Conservation (phyloP, 108 stramenopile species). For the Fragilaria radians region DNA sequence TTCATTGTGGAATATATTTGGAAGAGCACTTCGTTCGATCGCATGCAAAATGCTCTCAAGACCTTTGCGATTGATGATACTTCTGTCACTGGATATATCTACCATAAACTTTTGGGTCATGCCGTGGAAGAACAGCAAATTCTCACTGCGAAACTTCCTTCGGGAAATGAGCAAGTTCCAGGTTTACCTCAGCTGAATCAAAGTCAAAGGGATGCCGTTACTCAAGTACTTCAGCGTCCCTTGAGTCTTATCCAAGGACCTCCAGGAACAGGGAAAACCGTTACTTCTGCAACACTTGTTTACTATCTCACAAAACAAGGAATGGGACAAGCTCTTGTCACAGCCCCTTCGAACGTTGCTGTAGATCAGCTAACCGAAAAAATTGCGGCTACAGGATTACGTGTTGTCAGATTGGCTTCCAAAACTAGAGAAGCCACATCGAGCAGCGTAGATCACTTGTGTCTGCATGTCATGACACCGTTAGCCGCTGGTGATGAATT, state of each 20-base stretch:
- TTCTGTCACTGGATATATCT: conserved; percentile 94
- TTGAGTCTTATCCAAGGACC: conserved; percentile 87
- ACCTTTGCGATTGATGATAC: conserved; percentile 98
- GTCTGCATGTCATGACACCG: conserved; percentile 89
- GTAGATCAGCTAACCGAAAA: conserved; percentile 96
- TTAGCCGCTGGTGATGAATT: conserved; percentile 85
- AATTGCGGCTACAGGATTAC: conserved; percentile 91
- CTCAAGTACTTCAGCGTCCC: conserved; percentile 86
- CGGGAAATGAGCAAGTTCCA: conserved; percentile 70
- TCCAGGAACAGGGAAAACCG: conserved; percentile 69
- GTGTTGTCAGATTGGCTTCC: conserved; percentile 90
- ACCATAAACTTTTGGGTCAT: conserved; percentile 95
- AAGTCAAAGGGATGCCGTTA: conserved; percentile 90
- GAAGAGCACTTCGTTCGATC: conserved; percentile 93
- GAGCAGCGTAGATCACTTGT: conserved; percentile 83
- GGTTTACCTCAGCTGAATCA: conserved; percentile 94
- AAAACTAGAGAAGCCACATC: conserved; percentile 90
- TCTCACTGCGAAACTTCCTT: conserved; percentile 57
- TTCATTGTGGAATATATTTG: conserved; percentile 96
- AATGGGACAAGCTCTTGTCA: conserved; percentile 82
- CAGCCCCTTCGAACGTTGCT: conserved; percentile 96
- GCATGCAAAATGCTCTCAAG: conserved; percentile 98
- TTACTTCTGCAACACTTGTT: conserved; percentile 86
- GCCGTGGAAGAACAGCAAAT: conserved; percentile 91
- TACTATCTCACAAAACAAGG: conserved; percentile 82